phyloP scores from a whole-genome alignment of 495 filamentous ascomycete species.

The Penicillium cosmopolitanum region DNA sequence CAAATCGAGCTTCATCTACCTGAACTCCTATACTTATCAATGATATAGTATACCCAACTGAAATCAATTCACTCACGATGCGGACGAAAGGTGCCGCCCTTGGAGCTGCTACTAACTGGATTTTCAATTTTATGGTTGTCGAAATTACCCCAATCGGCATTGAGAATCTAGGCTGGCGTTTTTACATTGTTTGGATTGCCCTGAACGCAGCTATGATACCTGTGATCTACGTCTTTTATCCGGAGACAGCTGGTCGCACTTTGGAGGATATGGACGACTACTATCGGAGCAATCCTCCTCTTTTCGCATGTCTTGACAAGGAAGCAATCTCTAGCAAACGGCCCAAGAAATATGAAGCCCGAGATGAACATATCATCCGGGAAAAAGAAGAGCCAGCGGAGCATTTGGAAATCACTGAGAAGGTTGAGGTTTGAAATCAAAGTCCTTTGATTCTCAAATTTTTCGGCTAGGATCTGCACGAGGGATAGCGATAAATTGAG shows the following conservation, averaged over 20 bases:
- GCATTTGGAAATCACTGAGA: not conserved
- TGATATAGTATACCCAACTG: slow-evolving; percentile 56
- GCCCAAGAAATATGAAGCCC: slow-evolving; percentile 5
- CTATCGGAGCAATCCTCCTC: slow-evolving; percentile 13
- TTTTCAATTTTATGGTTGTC: slow-evolving; percentile 65
- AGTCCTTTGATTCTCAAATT: not conserved
- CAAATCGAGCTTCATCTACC: slow-evolving; percentile 19
- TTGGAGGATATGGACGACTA: slow-evolving; percentile 35
- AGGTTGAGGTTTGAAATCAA: not conserved
- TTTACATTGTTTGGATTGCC: slow-evolving; percentile 33
- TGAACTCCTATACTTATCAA: slow-evolving; percentile 37
- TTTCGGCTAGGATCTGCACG: too few relatives aligned
- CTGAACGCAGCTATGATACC: slow-evolving; percentile 27
- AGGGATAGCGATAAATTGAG: too few relatives aligned
- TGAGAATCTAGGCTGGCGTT: slow-evolving; percentile 24
- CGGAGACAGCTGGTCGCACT: slow-evolving; percentile 43
- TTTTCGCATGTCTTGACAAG: slow-evolving; percentile 18
- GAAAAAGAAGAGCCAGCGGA: slow-evolving; percentile 2
- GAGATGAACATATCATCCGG: slow-evolving; percentile 14
- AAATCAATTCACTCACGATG: slow-evolving; percentile 62
- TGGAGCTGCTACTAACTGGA: slow-evolving; percentile 59
- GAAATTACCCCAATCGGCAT: slow-evolving; percentile 58
- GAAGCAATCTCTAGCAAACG: slow-evolving; percentile 15
- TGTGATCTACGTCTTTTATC: slow-evolving; percentile 59
- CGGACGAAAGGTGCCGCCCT: slow-evolving; percentile 58